These are phyloP conservation scores for Sutorius australiensis DNA, from an alignment of 768 basidiomycete species.

Conservation along the genomic window DNA sequence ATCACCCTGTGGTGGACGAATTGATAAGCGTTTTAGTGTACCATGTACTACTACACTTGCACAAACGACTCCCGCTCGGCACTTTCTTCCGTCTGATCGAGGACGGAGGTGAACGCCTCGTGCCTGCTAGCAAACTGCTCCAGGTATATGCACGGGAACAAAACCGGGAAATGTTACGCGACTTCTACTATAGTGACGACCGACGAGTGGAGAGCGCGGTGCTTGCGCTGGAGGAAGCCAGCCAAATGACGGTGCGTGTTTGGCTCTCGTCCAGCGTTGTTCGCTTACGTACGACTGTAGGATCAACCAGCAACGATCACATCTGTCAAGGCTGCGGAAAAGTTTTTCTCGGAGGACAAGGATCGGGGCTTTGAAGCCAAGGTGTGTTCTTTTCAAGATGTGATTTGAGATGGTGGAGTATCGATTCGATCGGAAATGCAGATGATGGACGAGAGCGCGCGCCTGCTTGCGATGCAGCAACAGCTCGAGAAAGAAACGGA, in stretches of 20 bases:
- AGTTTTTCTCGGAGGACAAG: constrained; percentile 94
- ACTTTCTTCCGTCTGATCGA: constrained; percentile 94
- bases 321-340: constrained; percentile 78
- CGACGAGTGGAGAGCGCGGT: constrained; percentile 89
- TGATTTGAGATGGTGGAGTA: fast-evolving
- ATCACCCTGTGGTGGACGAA: background rate
- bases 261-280: background rate
- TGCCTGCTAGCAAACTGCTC: constrained; percentile 71
- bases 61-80: constrained; percentile 79
- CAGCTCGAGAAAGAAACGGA: constrained; percentile 83
- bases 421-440: constrained; percentile 30
- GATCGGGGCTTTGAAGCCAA: constrained; percentile 88
- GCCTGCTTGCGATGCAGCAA: constrained; percentile 78
- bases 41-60: constrained; percentile 85
- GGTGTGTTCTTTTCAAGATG: constrained; percentile 39
- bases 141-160: constrained; percentile 91
- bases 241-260: constrained; percentile 53
- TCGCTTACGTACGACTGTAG: constrained; percentile 36
- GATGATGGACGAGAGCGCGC: constrained; percentile 88
- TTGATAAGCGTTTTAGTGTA: constrained; percentile 58
- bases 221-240: constrained; percentile 82
- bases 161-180: constrained; percentile 85
- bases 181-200: constrained; percentile 98
- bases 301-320: constrained; percentile 68
- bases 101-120: constrained; percentile 74